phyloP scores from a whole-genome alignment of 1,284 basidiomycete genomes.

The Fistulinella staudtii region DNA sequence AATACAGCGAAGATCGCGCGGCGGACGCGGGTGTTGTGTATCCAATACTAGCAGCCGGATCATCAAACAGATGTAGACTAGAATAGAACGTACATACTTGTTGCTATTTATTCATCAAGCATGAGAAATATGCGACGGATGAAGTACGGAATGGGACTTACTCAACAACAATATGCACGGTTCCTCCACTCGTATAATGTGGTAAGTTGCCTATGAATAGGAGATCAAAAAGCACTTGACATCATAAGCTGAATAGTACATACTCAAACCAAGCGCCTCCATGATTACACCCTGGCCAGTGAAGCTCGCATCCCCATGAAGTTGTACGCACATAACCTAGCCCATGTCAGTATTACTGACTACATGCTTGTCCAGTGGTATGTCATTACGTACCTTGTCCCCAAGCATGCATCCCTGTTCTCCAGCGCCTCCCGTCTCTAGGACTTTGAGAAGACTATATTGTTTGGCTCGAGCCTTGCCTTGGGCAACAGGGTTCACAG shows the following conservation, averaged over 20 bases:
- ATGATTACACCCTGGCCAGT: slow-evolving; percentile 88
- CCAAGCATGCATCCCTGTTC: slow-evolving; percentile 71
- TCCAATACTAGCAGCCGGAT: slow-evolving; percentile 58
- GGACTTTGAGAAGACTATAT: slow-evolving; percentile 72
- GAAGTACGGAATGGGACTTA: slow-evolving; percentile 39
- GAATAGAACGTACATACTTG: slow-evolving; percentile 38
- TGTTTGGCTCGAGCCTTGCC: slow-evolving; percentile 93
- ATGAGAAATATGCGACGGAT: slow-evolving; percentile 66
- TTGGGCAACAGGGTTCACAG: slow-evolving; percentile 79
- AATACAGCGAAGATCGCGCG: slow-evolving; percentile 82
- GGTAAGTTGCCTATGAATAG: slow-evolving; percentile 65
- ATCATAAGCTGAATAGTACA: slow-evolving; percentile 22
- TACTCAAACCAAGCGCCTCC: slow-evolving; percentile 79
- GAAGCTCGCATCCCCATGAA: slow-evolving; percentile 90
- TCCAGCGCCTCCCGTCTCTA: slow-evolving; percentile 28
- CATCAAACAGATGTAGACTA: background rate
- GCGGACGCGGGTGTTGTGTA: slow-evolving; percentile 85
- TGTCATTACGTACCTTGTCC: slow-evolving; percentile 44
- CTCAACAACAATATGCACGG: slow-evolving; percentile 90
- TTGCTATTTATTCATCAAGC: slow-evolving; percentile 38
- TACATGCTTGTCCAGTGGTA: background rate
- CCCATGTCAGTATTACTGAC: background rate
- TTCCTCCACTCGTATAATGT: slow-evolving; percentile 86
- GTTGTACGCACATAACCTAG: slow-evolving; percentile 77
- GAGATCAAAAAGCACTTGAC: background rate